phyloP scores from a whole-genome alignment of 2,329 filamentous ascomycete species.

The Colletotrichum liaoningense region DNA sequence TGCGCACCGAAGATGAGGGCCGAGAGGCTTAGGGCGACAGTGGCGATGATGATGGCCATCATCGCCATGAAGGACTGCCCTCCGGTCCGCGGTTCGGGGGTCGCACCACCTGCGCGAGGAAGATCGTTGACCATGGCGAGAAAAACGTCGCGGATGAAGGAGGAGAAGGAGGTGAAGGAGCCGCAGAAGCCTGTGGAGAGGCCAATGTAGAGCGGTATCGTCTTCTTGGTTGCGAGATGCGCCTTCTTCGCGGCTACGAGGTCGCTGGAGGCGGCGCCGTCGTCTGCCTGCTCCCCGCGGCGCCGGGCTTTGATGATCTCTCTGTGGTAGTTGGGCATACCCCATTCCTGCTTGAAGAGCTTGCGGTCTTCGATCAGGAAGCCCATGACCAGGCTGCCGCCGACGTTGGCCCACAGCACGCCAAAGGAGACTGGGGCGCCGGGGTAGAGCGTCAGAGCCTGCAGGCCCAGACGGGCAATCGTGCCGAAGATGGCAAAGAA shows the following conservation, averaged over 20 bases:
- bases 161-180: slow-evolving; percentile 90
- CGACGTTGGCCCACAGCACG: slow-evolving; percentile 89
- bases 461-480: slow-evolving; percentile 82
- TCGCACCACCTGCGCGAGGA: slow-evolving; percentile 45
- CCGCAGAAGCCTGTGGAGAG: slow-evolving; percentile 90
- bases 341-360: slow-evolving; percentile 79
- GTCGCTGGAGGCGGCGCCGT: slow-evolving; percentile 47
- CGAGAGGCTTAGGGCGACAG: slow-evolving; percentile 75
- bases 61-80: slow-evolving; percentile 89
- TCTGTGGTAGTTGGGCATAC: slow-evolving; percentile 53
- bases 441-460: slow-evolving; percentile 83
- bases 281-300: slow-evolving; percentile 49
- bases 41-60: slow-evolving; percentile 78
- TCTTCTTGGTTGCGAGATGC: slow-evolving; percentile 79
- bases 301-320: slow-evolving; percentile 44
- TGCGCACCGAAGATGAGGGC: slow-evolving; percentile 81
- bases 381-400: slow-evolving; percentile 84
- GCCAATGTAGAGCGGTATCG: slow-evolving; percentile 88
- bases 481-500: slow-evolving; percentile 89
- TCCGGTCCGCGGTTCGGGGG: slow-evolving; percentile 65
- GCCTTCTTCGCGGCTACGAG: slow-evolving; percentile 63
- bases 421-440: slow-evolving; percentile 79
- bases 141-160: slow-evolving; percentile 84
- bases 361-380: slow-evolving; percentile 84
- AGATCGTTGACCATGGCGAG: slow-evolving; percentile 83